Base-by-base conservation (phyloP, 2,329 filamentous ascomycete species). In the Aspergillus japonicus region DNA sequence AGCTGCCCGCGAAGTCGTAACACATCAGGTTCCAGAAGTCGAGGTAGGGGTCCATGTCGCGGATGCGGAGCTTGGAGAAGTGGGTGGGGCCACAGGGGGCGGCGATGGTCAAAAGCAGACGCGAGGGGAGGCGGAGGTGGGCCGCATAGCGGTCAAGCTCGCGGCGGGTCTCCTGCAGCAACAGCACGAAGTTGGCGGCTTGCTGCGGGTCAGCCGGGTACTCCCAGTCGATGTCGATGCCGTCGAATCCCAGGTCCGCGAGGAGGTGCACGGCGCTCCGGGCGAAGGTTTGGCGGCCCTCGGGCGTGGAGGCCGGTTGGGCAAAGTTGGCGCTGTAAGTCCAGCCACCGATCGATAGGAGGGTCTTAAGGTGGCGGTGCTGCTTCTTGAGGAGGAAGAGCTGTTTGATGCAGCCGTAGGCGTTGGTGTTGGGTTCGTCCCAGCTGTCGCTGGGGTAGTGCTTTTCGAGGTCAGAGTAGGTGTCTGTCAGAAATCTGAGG, bases 261-360 rank as follows among this genome's bases (percentile, higher is more conserved):
- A 97, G 80, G 21, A 96, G 79, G n/a, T 86, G 81, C 1, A 96
- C 87, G 44, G 89, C 87, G 31, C 84, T 85, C 44, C 81, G 79
- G 3, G 89, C 89, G 69, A 95, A 94, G 4, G 64, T 82, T 63
- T 78, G 75, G 4, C 90, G 83, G 5, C 86, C 85, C 1, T 78
- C 75, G 0, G 80, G 78, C 0, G 85, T 87, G 2, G 83, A 83
- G 1, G 85, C 85, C 0, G 91, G 89, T 16, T 73, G 77, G 2
- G 83, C 79, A 75, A 96, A 94, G 77, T 94, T 92, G 75, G 85
- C 74, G 2, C 87, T 89, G 72, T 88, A 90, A 0, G 86, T 89
- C 86, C 88, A 94, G 21, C 92, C 91, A 51, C 91, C 91, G 62
- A 95, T 91, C 59, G 89, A 92, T 4, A 97, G 83, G 12, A 96